Evolutionary conservation across 305 asterid genomes (phyloP).

Genomic region (Rubia peregrina): DNA sequence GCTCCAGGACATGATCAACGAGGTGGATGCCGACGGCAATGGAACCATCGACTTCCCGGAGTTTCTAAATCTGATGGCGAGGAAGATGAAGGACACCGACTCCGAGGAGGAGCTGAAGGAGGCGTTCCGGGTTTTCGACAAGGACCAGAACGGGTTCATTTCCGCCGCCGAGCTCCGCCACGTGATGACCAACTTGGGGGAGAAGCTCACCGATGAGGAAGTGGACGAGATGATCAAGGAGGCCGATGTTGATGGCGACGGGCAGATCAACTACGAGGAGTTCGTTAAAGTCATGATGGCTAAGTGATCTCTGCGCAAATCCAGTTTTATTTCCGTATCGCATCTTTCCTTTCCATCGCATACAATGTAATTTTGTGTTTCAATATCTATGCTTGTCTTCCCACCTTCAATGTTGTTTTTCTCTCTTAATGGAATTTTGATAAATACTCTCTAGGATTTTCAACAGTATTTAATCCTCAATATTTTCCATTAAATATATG

Average conservation of each 20-base stretch:
- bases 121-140: conserved; percentile 25
- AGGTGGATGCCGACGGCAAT: conserved; percentile 28
- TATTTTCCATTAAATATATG: too few relatives aligned
- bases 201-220: conserved; percentile 25
- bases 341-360: background rate
- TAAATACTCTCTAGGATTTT: too few relatives aligned
- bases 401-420: too few relatives aligned
- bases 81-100: conserved; percentile 28
- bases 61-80: conserved; percentile 23
- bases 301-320: conserved; percentile 4
- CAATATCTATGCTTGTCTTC: too few relatives aligned
- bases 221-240: conserved; percentile 27
- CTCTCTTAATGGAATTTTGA: too few relatives aligned
- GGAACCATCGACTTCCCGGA: conserved; percentile 19
- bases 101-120: conserved; percentile 26
- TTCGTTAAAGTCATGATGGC: conserved; percentile 26
- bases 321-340: too few relatives aligned
- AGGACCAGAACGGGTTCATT: conserved; percentile 23
- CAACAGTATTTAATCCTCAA: too few relatives aligned
- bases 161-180: conserved; percentile 29
- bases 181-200: conserved; percentile 25
- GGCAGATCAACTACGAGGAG: conserved; percentile 26
- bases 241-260: conserved; percentile 27
- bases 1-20: conserved; percentile 26
- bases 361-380: too few relatives aligned